Evolutionary conservation across 2,329 filamentous ascomycete genomes (phyloP).

Genomic region (Dothiorella sarmentorum): DNA sequence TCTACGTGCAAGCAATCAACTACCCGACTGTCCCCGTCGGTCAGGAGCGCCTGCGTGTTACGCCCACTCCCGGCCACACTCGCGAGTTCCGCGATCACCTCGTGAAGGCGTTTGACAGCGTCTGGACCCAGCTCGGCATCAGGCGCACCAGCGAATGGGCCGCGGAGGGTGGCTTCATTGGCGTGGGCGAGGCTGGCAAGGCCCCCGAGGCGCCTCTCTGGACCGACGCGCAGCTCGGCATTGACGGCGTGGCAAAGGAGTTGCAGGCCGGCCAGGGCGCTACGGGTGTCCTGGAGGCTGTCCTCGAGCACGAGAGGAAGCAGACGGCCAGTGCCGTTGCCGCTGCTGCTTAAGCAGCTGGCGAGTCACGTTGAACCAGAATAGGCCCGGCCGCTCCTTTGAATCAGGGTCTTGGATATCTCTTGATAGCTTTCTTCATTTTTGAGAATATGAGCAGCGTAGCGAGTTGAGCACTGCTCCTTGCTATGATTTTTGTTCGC

Average conservation of each 20-base stretch:
- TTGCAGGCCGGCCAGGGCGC: constrained; percentile 49
- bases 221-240: constrained; percentile 83
- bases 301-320: constrained; percentile 46
- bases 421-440: not conserved
- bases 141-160: constrained; percentile 94
- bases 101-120: constrained; percentile 75
- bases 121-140: constrained; percentile 85
- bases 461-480: constrained; percentile 13
- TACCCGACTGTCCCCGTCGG: constrained; percentile 97
- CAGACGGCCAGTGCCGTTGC: constrained; percentile 43
- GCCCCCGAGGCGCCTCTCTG: constrained; percentile 70
- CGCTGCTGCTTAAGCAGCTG: constrained; percentile 33
- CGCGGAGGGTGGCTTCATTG: constrained; percentile 86
- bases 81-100: constrained; percentile 83
- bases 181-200: constrained; percentile 72
- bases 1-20: constrained; percentile 99
- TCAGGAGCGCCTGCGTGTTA: constrained; percentile 95
- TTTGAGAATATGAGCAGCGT: not conserved
- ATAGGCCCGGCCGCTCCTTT: constrained; percentile 16
- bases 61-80: constrained; percentile 88
- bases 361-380: not conserved
- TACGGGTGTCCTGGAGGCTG: constrained; percentile 45
- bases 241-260: constrained; percentile 54
- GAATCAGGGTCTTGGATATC: constrained; percentile 2
- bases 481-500: not conserved